phyloP scores from a whole-genome alignment of 2,329 filamentous ascomycete genomes.

The Aspergillus sojae region DNA sequence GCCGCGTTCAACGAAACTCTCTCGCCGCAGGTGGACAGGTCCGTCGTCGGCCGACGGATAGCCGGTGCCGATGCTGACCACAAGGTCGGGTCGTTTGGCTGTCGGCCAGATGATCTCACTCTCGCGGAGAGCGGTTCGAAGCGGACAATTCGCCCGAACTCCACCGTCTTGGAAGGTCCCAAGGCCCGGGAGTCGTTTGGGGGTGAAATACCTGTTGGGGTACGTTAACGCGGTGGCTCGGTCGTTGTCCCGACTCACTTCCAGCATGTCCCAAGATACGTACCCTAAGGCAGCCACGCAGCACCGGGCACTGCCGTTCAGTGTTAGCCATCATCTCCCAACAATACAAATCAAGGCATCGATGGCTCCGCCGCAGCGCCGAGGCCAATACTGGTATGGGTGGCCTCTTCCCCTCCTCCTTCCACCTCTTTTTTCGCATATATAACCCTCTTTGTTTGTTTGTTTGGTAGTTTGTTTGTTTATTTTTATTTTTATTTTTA shows the following conservation, averaged over 20 bases:
- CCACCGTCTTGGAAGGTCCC: background rate
- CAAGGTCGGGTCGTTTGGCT: background rate
- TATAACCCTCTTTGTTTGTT: too few relatives aligned
- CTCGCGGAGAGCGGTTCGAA: background rate
- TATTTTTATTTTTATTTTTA: too few relatives aligned
- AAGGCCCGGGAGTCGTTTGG: background rate
- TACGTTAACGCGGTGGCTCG: background rate
- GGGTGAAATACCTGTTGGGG: background rate
- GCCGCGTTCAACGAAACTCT: background rate
- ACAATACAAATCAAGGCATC: too few relatives aligned
- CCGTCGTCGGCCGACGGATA: background rate
- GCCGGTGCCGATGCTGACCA: conserved; percentile 1
- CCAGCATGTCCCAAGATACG: background rate
- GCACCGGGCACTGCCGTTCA: background rate
- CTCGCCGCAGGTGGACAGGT: background rate
- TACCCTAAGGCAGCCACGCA: background rate
- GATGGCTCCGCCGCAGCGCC: too few relatives aligned
- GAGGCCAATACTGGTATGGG: too few relatives aligned
- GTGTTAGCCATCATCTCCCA: background rate
- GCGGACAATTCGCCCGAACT: background rate
- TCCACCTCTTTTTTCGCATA: too few relatives aligned
- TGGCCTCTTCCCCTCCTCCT: too few relatives aligned
- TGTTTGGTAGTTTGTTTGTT: too few relatives aligned
- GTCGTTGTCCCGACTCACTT: background rate
- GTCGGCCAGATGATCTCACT: conserved; percentile 1